Base-by-base conservation (phyloP, 306 rosid genomes). In the Prinsepia uniflora region DNA sequence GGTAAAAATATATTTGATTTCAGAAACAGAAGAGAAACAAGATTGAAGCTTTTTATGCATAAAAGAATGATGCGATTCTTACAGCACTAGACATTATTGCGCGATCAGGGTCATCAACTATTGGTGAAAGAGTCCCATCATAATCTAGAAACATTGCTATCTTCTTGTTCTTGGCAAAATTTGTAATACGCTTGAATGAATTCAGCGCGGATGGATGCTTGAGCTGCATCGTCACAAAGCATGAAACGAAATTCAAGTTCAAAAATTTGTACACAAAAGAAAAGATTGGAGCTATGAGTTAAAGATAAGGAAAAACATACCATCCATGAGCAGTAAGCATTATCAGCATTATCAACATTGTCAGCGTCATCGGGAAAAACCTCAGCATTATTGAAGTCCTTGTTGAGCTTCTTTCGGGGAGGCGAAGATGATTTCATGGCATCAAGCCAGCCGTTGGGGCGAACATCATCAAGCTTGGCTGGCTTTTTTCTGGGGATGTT, bases 341-440 rank as follows among this genome's bases (percentile, higher is more conserved):
- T 64, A 12, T 89, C 91, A 64, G 43, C n/a, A n/a, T n/a, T n/a
- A n/a, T n/a, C n/a, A n/a, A n/a, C 12, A 55, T 66, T 64, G 13
- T 89, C 91, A 64, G 43, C 12, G 12, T 94, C 98, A 75, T 89
- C 81, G 9, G 88, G 67, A 80, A 91, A 71, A 60, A 80, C 63
- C 47, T 87, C 92, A 24, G 69, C 39, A n/a, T n/a, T n/a, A 47
- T 50, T 72, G 8, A 82, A 81, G 39, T 86, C 90, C 79, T 80
- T 87, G 41, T 63, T 78, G 3, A 71, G 68, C 83, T 94, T 94
- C 88, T 88, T 90, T 68, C 87, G 74, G 0, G 97, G 96, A 69
- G 98, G 98, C 0, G 98, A 94, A 70, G 98, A 94, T 13, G 98
- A 89, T 68, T 74, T 87, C 98, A 94, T 94, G 69, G 96, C 98